Percentiles rank a stretch among this genome's conserved stretches.
These are phyloP conservation scores for Chalaropsis thielavioides DNA, from an alignment of 2,329 filamentous ascomycete genomes.

Conservation along the genomic window DNA sequence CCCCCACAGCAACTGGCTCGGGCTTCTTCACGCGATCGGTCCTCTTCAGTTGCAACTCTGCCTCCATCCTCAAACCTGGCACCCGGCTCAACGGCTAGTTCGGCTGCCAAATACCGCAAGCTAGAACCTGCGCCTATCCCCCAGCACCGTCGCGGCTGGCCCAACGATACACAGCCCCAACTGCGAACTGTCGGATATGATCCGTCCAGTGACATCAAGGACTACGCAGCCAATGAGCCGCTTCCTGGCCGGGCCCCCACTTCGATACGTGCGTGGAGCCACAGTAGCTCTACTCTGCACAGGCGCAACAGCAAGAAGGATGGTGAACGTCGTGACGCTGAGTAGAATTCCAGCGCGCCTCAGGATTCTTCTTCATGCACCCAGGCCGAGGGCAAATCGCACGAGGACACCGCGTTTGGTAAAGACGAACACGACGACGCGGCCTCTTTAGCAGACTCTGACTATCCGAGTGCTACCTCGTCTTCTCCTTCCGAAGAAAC, in stretches of 20 bases:
- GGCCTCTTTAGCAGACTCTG: neutral
- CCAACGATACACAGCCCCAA: conserved; percentile 37
- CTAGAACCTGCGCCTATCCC: conserved; percentile 44
- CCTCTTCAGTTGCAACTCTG: conserved; percentile 7
- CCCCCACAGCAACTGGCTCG: neutral
- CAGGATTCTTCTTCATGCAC: conserved; percentile 5
- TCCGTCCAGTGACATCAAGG: conserved; percentile 41
- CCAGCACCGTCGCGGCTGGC: conserved; percentile 34
- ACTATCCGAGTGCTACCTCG: conserved; percentile 2
- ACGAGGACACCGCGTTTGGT: no score
- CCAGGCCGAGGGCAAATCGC: neutral
- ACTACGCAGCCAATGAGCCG: conserved; percentile 40
- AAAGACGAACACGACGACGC: neutral
- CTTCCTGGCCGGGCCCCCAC: conserved; percentile 42
- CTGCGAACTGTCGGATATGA: conserved; percentile 45
- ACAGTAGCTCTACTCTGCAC: conserved; percentile 21
- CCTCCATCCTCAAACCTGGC: conserved; percentile 4
- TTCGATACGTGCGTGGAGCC: conserved; percentile 43
- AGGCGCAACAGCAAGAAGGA: conserved; percentile 14
- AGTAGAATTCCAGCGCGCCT: conserved; percentile 17
- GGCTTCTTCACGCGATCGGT: conserved; percentile 10
- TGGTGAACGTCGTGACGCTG: conserved; percentile 16
- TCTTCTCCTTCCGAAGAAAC: neutral
- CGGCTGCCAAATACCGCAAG: conserved; percentile 36
- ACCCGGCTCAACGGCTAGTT: neutral